A percentile compares a stretch with the other conserved stretches of the same genome.
Conservation (phyloP, 345 rosid genomes). For the Salix brachista region DNA sequence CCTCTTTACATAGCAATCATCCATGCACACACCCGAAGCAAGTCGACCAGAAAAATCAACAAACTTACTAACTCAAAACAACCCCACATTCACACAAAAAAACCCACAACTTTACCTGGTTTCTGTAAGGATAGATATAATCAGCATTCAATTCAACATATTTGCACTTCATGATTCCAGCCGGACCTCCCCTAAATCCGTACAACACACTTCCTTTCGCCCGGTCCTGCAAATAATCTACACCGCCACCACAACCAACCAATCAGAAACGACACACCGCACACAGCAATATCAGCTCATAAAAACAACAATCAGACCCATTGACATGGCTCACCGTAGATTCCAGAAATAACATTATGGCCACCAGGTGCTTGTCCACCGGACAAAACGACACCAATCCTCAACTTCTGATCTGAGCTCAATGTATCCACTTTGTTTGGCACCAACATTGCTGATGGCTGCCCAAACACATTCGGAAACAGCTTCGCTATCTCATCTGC, state of each 20-base stretch:
- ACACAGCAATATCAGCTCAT: neutral
- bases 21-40: neutral
- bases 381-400: conserved; percentile 89
- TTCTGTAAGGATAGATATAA: conserved; percentile 74
- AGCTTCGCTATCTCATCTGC: conserved; percentile 86
- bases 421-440: conserved; percentile 36
- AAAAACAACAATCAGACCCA: neutral
- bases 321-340: conserved; percentile 57
- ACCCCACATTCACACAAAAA: neutral
- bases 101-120: conserved; percentile 57
- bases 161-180: conserved; percentile 94
- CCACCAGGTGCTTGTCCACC: conserved; percentile 99
- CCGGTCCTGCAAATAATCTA: conserved; percentile 81
- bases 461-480: conserved; percentile 82
- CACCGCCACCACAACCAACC: neutral
- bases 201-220: too few species aligned
- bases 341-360: conserved; percentile 89
- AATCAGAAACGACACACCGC: neutral
- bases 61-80: neutral
- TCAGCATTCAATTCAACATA: conserved; percentile 67
- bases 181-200: conserved; percentile 96
- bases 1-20: neutral
- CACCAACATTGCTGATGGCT: conserved; percentile 66
- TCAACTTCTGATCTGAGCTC: conserved; percentile 48
- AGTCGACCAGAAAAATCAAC: neutral